phyloP scores from a whole-genome alignment of 257 asterid genomes.

The Nicotiana otophora region DNA sequence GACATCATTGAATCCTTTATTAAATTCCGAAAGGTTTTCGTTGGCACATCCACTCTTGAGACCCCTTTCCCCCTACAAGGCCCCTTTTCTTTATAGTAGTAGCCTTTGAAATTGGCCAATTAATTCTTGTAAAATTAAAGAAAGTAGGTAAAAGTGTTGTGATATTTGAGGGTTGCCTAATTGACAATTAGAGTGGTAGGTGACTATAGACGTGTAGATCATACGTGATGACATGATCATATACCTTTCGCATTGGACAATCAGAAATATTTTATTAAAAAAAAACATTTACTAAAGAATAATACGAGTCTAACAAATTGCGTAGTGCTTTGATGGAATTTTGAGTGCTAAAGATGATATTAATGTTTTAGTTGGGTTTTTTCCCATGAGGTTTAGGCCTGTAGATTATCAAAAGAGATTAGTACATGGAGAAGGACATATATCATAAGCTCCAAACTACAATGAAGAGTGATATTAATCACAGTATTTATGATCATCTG shows the following conservation, averaged over 20 bases:
- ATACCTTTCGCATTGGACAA: too few species aligned
- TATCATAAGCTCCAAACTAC: too few species aligned
- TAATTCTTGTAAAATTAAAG: not conserved
- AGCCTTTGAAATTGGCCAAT: not conserved
- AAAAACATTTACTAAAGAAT: too few species aligned
- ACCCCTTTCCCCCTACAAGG: not conserved
- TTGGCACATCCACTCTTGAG: not conserved
- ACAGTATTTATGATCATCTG: too few species aligned
- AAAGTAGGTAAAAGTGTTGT: not conserved
- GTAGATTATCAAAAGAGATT: too few species aligned
- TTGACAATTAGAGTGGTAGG: not conserved
- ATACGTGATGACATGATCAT: not conserved
- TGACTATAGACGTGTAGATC: not conserved
- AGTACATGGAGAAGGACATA: too few species aligned
- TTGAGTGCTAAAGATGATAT: not conserved
- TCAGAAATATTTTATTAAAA: too few species aligned
- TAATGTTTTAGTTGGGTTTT: too few species aligned
- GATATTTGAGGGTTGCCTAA: not conserved
- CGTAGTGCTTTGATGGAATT: not conserved
- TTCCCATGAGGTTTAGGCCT: too few species aligned
- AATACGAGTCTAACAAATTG: too few species aligned
- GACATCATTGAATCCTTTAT: not conserved
- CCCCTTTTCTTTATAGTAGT: not conserved
- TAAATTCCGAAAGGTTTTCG: not conserved
- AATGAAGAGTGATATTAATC: too few species aligned